Evolutionary conservation across 805 yeast species (phyloP).

Genomic region (Candida verbasci): DNA sequence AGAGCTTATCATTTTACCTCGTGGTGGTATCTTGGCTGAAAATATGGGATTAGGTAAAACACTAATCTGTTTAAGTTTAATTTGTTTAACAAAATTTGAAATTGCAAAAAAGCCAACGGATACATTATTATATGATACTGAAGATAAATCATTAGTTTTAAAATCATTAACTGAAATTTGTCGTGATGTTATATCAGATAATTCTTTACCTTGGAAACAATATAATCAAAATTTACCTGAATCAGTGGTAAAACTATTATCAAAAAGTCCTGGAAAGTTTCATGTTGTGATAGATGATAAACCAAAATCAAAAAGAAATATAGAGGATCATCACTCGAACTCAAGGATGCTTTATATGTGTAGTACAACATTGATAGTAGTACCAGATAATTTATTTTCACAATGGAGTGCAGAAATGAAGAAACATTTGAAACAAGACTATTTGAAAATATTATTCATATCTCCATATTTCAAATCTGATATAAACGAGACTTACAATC

Average conservation of each 20-base stretch:
- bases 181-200: conserved; percentile 35
- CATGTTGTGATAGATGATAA: conserved; percentile 21
- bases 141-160: not conserved
- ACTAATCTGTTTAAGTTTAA: conserved; percentile 52
- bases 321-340: conserved; percentile 14
- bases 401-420: conserved; percentile 61
- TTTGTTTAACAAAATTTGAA: conserved; percentile 53
- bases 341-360: conserved; percentile 38
- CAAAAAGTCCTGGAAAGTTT: conserved; percentile 43
- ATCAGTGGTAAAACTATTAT: conserved; percentile 32
- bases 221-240: conserved; percentile 42
- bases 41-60: conserved; percentile 71
- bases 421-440: conserved; percentile 46
- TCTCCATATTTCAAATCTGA: conserved; percentile 27
- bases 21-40: conserved; percentile 63
- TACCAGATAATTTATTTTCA: conserved; percentile 62
- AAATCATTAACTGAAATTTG: conserved; percentile 35
- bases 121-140: conserved; percentile 8
- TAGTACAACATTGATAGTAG: conserved; percentile 53
- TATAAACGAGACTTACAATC: conserved; percentile 10
- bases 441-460: conserved; percentile 29
- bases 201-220: conserved; percentile 57
- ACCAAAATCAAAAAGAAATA: conserved; percentile 14
- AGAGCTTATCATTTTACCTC: conserved; percentile 42
- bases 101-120: conserved; percentile 41